A percentile compares a stretch with the other conserved stretches of the same genome.
Conservation (phyloP, 2,329 filamentous ascomycete genomes). For the Microcyclospora pomicola region DNA sequence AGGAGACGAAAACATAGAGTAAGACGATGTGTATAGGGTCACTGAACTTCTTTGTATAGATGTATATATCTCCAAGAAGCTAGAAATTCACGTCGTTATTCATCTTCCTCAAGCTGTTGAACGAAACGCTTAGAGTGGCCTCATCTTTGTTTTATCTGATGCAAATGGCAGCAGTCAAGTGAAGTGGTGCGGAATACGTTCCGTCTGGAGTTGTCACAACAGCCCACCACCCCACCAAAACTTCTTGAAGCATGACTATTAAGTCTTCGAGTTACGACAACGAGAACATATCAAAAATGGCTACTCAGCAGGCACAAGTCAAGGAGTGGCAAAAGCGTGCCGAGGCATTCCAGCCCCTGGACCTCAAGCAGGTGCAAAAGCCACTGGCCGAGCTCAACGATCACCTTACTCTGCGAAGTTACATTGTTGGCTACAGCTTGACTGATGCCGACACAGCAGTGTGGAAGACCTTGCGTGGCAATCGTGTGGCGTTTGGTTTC, state of each 20-base stretch:
- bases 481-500: conserved; percentile 69
- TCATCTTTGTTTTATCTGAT: too few relatives aligned
- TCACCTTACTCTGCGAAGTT: conserved; percentile 74
- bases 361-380: conserved; percentile 70
- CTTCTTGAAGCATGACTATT: conserved; percentile 55
- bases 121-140: too few relatives aligned
- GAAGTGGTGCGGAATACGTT: too few relatives aligned
- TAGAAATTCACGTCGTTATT: too few relatives aligned
- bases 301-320: conserved; percentile 17
- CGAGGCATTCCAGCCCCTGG: conserved; percentile 40
- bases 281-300: conserved; percentile 4
- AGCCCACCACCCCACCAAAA: conserved; percentile 76
- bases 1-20: too few relatives aligned
- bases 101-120: too few relatives aligned
- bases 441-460: conserved; percentile 66
- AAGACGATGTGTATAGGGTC: too few relatives aligned
- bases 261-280: too few relatives aligned
- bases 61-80: too few relatives aligned
- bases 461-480: conserved; percentile 71
- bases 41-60: too few relatives aligned
- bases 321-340: conserved; percentile 45
- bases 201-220: too few relatives aligned
- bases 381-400: conserved; percentile 67
- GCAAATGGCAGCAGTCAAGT: too few relatives aligned
- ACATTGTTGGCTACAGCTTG: conserved; percentile 67